Evolutionary conservation across 768 basidiomycete genomes (phyloP).

Genomic region (Rhodosporidiobolus odoratus): DNA sequence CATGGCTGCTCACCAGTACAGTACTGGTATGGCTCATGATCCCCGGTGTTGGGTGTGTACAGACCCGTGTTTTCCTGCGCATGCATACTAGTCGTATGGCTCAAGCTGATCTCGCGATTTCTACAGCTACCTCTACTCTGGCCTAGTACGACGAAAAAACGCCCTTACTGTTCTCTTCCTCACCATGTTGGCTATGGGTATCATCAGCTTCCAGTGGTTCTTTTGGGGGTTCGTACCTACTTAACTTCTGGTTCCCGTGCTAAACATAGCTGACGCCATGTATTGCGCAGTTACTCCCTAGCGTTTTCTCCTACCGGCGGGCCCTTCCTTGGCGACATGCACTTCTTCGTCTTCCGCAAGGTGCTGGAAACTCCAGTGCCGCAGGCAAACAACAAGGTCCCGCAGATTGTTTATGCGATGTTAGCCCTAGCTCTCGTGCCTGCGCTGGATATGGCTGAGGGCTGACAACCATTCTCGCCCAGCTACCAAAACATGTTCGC

Average conservation of each 20-base stretch:
- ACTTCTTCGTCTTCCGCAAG: slow-evolving; percentile 66
- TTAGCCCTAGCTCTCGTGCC: not conserved
- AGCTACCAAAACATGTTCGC: slow-evolving; percentile 90
- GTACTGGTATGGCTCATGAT: slow-evolving; percentile 65
- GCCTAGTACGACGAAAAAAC: slow-evolving; percentile 80
- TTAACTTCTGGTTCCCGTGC: not conserved
- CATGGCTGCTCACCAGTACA: slow-evolving; percentile 65
- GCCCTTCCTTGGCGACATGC: slow-evolving; percentile 80
- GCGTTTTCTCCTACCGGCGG: slow-evolving; percentile 73
- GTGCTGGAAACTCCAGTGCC: slow-evolving; percentile 50
- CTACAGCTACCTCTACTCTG: slow-evolving; percentile 53
- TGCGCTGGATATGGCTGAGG: slow-evolving; percentile 50
- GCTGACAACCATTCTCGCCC: not conserved
- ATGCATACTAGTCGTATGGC: not conserved
- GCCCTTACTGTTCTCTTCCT: slow-evolving; percentile 59
- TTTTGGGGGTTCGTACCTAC: slow-evolving; percentile 59
- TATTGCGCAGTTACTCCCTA: slow-evolving; percentile 59
- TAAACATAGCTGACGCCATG: not conserved
- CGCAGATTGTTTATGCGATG: slow-evolving; percentile 57
- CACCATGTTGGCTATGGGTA: slow-evolving; percentile 51
- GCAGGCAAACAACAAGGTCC: slow-evolving; percentile 52
- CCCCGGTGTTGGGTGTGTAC: slow-evolving; percentile 73
- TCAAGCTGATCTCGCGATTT: not conserved
- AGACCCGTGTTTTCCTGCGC: slow-evolving; percentile 22
- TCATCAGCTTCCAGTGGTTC: slow-evolving; percentile 58